Evolutionary conservation across 2,329 filamentous ascomycete genomes (phyloP).

Genomic region (Chaetoscypha palmicola): DNA sequence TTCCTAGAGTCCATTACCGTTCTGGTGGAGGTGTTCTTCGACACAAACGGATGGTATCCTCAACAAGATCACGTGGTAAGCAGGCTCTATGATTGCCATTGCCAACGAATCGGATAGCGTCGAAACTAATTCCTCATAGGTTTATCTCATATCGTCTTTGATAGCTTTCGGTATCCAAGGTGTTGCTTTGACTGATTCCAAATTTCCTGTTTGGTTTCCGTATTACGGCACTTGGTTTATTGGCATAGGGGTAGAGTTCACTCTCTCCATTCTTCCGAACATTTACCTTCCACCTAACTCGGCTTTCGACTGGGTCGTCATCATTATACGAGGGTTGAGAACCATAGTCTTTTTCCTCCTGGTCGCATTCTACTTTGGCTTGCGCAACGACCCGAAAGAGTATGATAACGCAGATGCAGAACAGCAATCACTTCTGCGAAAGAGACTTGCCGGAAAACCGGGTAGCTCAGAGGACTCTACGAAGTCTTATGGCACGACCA

Average conservation of each 20-base stretch:
- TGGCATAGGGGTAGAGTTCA: conserved; percentile 48
- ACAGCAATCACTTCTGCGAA: conserved; percentile 49
- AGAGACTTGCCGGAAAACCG: conserved; percentile 31
- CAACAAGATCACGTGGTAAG: conserved; percentile 30
- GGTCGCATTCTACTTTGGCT: conserved; percentile 29
- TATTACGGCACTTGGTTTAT: conserved; percentile 57
- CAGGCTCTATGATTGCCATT: too few relatives aligned
- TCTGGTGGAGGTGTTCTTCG: conserved; percentile 20
- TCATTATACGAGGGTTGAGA: conserved; percentile 26
- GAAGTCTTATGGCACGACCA: conserved; percentile 25
- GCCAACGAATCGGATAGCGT: background rate
- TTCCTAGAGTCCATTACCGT: conserved; percentile 27
- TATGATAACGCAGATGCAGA: conserved; percentile 45
- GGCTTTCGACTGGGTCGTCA: conserved; percentile 20
- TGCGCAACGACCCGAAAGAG: conserved; percentile 24
- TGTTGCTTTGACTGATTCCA: conserved; percentile 44
- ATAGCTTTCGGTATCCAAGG: conserved; percentile 58
- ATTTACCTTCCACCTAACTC: conserved; percentile 17
- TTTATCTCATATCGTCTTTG: conserved; percentile 55
- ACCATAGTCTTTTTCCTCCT: conserved; percentile 31
- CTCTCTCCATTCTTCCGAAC: conserved; percentile 36
- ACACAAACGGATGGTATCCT: conserved; percentile 19
- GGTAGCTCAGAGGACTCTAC: conserved; percentile 23
- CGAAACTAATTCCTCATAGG: conserved; percentile 23
- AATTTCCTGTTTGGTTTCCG: conserved; percentile 52